Evolutionary conservation across 2,329 filamentous ascomycete genomes (phyloP), one percentile per base, ranked within the genome.

Genomic region (Fusarium phyllophilum): DNA sequence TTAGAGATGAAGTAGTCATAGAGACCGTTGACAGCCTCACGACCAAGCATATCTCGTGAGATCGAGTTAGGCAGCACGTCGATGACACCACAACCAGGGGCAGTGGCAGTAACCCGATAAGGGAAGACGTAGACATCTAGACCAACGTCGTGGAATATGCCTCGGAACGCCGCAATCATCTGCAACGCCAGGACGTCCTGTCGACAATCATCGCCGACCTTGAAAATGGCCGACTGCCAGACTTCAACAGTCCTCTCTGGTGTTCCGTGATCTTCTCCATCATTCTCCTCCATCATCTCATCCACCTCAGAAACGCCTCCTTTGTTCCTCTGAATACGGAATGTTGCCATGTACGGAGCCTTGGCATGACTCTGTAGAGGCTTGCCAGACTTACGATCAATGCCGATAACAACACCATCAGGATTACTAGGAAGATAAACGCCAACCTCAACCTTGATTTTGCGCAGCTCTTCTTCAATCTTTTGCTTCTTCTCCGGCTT

Each of bases 181-280:
- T 99, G 96, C 70, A 99, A 86, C 5, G 96, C 96, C 68, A 99
- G 87, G 59, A 99, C 93, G 78, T 99, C 97, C 84, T 99, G 96
- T 57, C 96, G 93, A 81, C 96, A 98, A 82, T 99, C 96, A 81
- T 99, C 96, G 71, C 96, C 96, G 55, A 99, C 97, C 82, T 99
- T 99, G 91, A 99, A 99, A 79, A 99, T 99, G 64, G 96, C 96
- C 5, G 95, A 97, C 82, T 99, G 96, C 97, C 96, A 98, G n/a
- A 96, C 93, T 82, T 99, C 97, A 75, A 97, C 90, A 0, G 91
- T 94, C 77, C 89, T 90, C 59, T 81, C 79, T n/a, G 78, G 77
- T 2, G 70, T 68, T 41, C 77, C 77, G 31, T 77, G 67, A 15
- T 73, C 78, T 11, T 79, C 82, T 62, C 85, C 84, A 57, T 83